These are phyloP conservation scores for Wickerhamiella azymoides DNA, from an alignment of 805 yeast species.

Conservation along the genomic window DNA sequence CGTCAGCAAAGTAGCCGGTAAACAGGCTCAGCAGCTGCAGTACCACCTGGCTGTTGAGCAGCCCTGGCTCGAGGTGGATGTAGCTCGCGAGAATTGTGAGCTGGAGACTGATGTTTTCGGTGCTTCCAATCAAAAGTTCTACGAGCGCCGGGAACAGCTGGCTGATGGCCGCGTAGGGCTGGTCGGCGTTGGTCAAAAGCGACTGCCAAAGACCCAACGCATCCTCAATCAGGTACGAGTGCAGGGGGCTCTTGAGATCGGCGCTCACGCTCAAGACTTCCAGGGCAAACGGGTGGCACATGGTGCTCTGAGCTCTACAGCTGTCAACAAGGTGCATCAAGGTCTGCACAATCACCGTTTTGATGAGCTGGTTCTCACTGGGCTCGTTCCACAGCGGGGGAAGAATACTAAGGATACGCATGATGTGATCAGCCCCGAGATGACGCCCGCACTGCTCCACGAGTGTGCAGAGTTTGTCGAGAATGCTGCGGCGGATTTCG, in stretches of 20 bases:
- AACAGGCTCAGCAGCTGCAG: slow-evolving; percentile 16
- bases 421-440: slow-evolving; percentile 13
- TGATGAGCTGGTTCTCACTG: slow-evolving; percentile 25
- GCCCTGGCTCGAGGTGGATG: slow-evolving; percentile 20
- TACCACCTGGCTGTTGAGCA: slow-evolving; percentile 11
- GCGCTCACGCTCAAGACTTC: slow-evolving; percentile 26
- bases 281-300: slow-evolving; percentile 16
- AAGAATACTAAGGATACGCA: slow-evolving; percentile 31
- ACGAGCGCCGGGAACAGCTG: slow-evolving; percentile 37
- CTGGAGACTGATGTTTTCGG: slow-evolving; percentile 28
- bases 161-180: slow-evolving; percentile 15
- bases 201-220: slow-evolving; percentile 73
- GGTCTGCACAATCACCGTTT: slow-evolving; percentile 27
- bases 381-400: slow-evolving; percentile 67
- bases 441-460: slow-evolving; percentile 25
- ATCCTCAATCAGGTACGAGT: slow-evolving; percentile 58
- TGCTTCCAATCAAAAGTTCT: slow-evolving; percentile 49
- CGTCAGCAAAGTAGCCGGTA: slow-evolving; percentile 18
- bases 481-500: slow-evolving; percentile 62
- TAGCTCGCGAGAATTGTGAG: slow-evolving; percentile 26
- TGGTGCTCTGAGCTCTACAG: slow-evolving; percentile 13
- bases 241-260: slow-evolving; percentile 42
- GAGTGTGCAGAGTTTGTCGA: slow-evolving; percentile 53
- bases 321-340: slow-evolving; percentile 24
- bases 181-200: slow-evolving; percentile 48